A percentile compares a stretch with the other conserved stretches of the same genome.
Evolutionary conservation across 2,329 filamentous ascomycete species (phyloP).

Genomic region (Beauveria caledonica): DNA sequence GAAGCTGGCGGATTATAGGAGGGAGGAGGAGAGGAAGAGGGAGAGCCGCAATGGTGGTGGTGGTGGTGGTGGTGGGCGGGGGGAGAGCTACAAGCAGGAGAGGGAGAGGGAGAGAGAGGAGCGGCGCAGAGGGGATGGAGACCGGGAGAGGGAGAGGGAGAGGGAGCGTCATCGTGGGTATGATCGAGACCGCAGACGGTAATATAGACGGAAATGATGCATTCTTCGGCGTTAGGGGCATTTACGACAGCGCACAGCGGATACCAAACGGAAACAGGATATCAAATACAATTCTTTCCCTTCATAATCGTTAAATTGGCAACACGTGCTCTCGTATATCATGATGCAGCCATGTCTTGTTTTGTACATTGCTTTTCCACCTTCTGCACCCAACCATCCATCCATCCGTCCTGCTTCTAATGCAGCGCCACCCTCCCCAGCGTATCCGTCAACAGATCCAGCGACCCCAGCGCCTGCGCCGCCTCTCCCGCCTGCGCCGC

Average conservation of each 20-base stretch:
- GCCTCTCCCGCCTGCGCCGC: conserved; percentile 20
- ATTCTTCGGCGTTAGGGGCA: conserved; percentile 13
- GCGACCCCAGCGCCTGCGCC: conserved; percentile 21
- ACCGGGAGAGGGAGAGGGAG: conserved; percentile 17
- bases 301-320: not conserved
- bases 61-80: conserved; percentile 23
- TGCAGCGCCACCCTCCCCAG: conserved; percentile 34
- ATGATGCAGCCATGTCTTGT: conserved; percentile 13
- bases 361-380: not conserved
- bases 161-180: conserved; percentile 18
- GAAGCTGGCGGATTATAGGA: conserved; percentile 42
- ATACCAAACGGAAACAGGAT: not conserved
- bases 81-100: conserved; percentile 34
- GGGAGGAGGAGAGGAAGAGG: conserved; percentile 35
- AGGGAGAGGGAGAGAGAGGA: conserved; percentile 33
- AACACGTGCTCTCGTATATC: not conserved
- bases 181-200: conserved; percentile 19
- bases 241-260: conserved; percentile 5
- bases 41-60: conserved; percentile 31
- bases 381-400: not conserved
- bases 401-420: conserved; percentile 15
- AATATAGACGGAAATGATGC: conserved; percentile 12
- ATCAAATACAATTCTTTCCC: not conserved
- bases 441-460: conserved; percentile 34
- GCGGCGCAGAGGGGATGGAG: conserved; percentile 22